Base-by-base conservation (phyloP, 106 monocot species). In the Dioscorea alata region DNA sequence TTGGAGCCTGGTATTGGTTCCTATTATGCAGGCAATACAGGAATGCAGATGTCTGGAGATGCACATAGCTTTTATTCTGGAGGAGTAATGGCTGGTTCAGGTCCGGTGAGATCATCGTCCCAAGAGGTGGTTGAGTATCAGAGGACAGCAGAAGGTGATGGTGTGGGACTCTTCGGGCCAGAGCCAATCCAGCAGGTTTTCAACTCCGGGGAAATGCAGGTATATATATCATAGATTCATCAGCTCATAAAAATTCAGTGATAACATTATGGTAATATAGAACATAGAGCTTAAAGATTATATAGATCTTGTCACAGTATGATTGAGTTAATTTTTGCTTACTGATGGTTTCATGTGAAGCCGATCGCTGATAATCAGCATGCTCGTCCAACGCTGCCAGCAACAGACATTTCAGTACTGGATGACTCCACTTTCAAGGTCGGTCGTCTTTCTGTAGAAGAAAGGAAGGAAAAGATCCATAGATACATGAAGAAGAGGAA, bases 401-500 rank as follows among this genome's bases (percentile, higher is more conserved):
- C 79, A 4, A 58, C 79, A 0, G 79, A 84, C 35, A 73, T 75
- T 25, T 9, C 83, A 17, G 24, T 71, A 13, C 18, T 78, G 51
- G 91, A 91, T 9, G 84, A 85, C 8, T 69, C 86, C 12, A 79
- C 23, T 58, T 79, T 74, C 73, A 94, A 83, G 70, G 83, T 83
- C 7, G 81, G 75, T 0, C 77, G 79, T 1, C 76, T 91, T 15
- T 69, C 88, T 2, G 61, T 48, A 15, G 94, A 94, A 63, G 85
- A 94, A 48, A 94, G 83, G 72, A 85, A 79, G 70, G 83, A 76
- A 70, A 90, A 85, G 76, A 88, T 94, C 72, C 65, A 83, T 48
- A 78, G 85, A 54, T 94, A 91, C 75, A 61, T 86, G 72, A 81
- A 78, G 81, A 94, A 94, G 77, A 78, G 81, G 71, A 83, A 73